Conservation (phyloP, 2,329 filamentous ascomycete genomes). For the Purpureocillium lavendulum region DNA sequence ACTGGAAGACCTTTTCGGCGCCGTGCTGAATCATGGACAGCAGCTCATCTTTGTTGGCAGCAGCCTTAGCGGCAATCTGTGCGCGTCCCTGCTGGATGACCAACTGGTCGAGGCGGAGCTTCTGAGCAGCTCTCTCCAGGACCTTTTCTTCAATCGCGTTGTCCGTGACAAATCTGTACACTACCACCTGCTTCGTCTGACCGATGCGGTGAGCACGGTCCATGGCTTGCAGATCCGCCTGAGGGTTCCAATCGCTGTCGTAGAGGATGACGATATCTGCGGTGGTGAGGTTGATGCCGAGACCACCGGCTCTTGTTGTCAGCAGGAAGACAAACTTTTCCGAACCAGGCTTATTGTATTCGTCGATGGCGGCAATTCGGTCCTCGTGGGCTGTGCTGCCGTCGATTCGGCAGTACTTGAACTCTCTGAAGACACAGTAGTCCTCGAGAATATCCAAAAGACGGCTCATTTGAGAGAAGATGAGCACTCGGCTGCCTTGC, state of each 20-base stretch:
- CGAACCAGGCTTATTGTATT: slow-evolving; percentile 92
- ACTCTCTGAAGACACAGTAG: slow-evolving; percentile 92
- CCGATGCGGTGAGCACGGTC: slow-evolving; percentile 97
- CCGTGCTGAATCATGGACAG: slow-evolving; percentile 98
- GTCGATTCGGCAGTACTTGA: slow-evolving; percentile 95
- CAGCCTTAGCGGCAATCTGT: slow-evolving; percentile 82
- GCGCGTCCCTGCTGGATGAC: slow-evolving; percentile 97
- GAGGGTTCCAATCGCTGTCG: slow-evolving; percentile 98
- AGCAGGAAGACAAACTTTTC: slow-evolving; percentile 96
- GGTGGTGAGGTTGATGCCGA: slow-evolving; percentile 92
- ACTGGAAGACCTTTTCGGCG: slow-evolving; percentile 86
- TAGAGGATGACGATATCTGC: slow-evolving; percentile 96
- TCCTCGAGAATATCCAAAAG: slow-evolving; percentile 94
- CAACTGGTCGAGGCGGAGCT: slow-evolving; percentile 89
- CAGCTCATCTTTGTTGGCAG: slow-evolving; percentile 91
- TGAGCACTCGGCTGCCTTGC: slow-evolving; percentile 90
- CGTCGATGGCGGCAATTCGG: slow-evolving; percentile 93
- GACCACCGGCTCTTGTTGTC: slow-evolving; percentile 87
- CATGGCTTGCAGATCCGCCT: slow-evolving; percentile 98
- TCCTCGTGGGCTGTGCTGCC: slow-evolving; percentile 96
- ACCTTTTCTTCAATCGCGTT: slow-evolving; percentile 99
- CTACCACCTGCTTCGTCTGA: slow-evolving; percentile 94
- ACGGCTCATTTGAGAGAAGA: slow-evolving; percentile 99
- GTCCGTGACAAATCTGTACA: slow-evolving; percentile 95
- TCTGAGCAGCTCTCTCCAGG: slow-evolving; percentile 90